These are phyloP conservation scores for Xerocomus spinulosus DNA, from an alignment of 768 basidiomycete species.

Conservation along the genomic window DNA sequence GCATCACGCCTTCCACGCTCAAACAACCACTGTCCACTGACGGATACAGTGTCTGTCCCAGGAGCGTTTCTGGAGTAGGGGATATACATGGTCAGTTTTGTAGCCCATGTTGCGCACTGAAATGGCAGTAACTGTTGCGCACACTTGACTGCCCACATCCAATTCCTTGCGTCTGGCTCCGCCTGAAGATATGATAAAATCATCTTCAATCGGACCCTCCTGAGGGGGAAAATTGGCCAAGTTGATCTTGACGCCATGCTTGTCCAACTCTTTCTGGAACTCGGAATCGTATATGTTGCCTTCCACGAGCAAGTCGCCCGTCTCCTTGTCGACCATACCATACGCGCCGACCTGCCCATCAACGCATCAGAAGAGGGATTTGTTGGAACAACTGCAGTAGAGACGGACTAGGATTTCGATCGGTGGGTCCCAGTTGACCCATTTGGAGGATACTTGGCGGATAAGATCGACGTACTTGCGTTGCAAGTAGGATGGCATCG, in stretches of 20 bases:
- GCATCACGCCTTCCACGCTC: slow-evolving; percentile 26
- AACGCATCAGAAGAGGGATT: neutral
- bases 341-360: slow-evolving; percentile 33
- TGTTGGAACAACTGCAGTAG: neutral
- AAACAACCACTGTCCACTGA: slow-evolving; percentile 33
- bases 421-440: slow-evolving; percentile 37
- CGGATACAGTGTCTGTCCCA: slow-evolving; percentile 20
- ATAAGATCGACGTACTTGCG: slow-evolving; percentile 37
- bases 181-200: slow-evolving; percentile 23
- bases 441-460: slow-evolving; percentile 28
- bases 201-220: slow-evolving; percentile 16
- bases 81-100: neutral
- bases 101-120: neutral
- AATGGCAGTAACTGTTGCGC: neutral
- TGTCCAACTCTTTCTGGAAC: slow-evolving; percentile 17
- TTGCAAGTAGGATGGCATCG: slow-evolving; percentile 10
- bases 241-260: slow-evolving; percentile 6
- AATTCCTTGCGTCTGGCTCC: slow-evolving; percentile 15
- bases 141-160: slow-evolving; percentile 14
- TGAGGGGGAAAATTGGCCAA: slow-evolving; percentile 17
- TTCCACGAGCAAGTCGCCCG: slow-evolving; percentile 29
- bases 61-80: slow-evolving; percentile 5
- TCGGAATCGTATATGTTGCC: slow-evolving; percentile 34
- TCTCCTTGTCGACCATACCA: slow-evolving; percentile 28
- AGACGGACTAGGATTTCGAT: slow-evolving; percentile 23